phyloP scores from a whole-genome alignment of 768 basidiomycete species.

The Trametes punicea region DNA sequence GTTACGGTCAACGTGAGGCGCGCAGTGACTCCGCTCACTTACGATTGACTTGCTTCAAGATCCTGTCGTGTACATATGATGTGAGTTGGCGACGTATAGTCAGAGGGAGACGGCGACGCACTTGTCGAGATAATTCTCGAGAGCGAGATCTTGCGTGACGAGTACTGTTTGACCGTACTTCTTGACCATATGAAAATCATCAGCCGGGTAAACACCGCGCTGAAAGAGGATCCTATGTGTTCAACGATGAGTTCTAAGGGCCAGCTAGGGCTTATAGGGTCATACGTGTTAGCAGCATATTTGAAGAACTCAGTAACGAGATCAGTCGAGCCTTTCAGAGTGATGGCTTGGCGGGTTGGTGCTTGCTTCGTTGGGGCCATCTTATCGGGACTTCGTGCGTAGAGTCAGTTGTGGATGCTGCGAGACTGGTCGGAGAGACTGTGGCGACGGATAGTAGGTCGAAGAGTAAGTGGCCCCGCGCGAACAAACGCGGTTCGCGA shows the following conservation, averaged over 20 bases:
- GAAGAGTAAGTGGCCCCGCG: neutral
- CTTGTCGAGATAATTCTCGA: conserved; percentile 93
- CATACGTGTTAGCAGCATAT: conserved; percentile 96
- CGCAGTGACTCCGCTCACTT: conserved; percentile 29
- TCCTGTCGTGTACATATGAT: conserved; percentile 42
- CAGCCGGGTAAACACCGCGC: conserved; percentile 93
- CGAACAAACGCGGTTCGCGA: conserved; percentile 17
- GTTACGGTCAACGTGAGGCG: conserved; percentile 9
- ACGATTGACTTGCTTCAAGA: conserved; percentile 92
- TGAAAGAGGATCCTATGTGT: conserved; percentile 84
- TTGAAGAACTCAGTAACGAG: conserved; percentile 99
- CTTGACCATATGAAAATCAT: conserved; percentile 99
- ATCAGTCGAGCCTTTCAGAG: conserved; percentile 90
- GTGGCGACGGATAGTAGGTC: neutral
- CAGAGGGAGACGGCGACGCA: conserved; percentile 28
- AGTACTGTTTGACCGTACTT: conserved; percentile 97
- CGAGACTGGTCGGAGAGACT: neutral
- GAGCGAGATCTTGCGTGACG: conserved; percentile 87
- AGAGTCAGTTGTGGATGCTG: neutral
- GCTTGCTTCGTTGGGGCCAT: conserved; percentile 46
- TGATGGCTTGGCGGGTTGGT: conserved; percentile 71
- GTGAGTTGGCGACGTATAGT: neutral
- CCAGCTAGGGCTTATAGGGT: conserved; percentile 6
- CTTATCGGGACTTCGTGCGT: neutral
- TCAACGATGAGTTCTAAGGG: neutral